These are phyloP conservation scores for Gonium pectorale DNA, from an alignment of 139 green algal genomes.

Conservation along the genomic window DNA sequence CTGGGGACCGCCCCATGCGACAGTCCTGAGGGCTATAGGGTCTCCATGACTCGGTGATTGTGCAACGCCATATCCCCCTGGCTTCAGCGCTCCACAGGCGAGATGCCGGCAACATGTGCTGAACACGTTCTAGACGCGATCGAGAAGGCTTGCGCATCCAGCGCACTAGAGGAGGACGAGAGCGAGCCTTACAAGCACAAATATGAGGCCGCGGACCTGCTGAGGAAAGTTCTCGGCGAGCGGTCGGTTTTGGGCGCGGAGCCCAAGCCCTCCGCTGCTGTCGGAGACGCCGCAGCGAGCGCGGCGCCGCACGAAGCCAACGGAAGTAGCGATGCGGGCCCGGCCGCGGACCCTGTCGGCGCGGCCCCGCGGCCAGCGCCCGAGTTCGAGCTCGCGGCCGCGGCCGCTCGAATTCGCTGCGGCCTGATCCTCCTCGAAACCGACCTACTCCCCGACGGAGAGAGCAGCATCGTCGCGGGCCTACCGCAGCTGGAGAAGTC, in stretches of 20 bases:
- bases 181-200: constrained; percentile 50
- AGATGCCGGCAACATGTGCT: background rate
- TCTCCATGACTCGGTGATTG: no score
- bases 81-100: no score
- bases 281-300: no score
- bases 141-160: background rate
- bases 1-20: no score
- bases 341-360: background rate
- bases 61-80: no score
- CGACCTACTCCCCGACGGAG: constrained; percentile 58
- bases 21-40: no score
- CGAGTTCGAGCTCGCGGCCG: constrained; percentile 14
- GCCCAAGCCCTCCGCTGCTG: background rate
- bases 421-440: constrained; percentile 68
- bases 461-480: constrained; percentile 12
- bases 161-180: constrained; percentile 38
- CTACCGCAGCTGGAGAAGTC: constrained; percentile 39
- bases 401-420: constrained; percentile 27
- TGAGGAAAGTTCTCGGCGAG: constrained; percentile 23
- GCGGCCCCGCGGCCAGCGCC: no score
- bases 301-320: no score
- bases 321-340: no score
- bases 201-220: constrained; percentile 50
- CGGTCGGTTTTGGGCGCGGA: background rate
- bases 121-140: constrained; percentile 8